Evolutionary conservation across 1,139 yeast species (phyloP), one percentile per base, ranked within the genome.

Genomic region (Lodderomyces orthopsilosis): DNA sequence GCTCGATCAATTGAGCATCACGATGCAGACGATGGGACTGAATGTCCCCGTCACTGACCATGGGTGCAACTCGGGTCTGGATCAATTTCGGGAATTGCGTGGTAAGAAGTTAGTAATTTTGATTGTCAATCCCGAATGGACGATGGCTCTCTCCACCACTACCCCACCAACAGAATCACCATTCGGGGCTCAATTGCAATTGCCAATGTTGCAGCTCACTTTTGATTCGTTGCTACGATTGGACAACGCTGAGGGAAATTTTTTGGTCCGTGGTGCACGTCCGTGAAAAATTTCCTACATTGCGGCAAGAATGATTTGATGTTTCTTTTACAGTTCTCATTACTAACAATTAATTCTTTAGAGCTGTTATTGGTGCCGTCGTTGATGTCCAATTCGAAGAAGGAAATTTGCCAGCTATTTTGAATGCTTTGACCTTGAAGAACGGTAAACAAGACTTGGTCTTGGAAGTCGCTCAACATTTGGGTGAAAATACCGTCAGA

Each of bases 301-400:
- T 17, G 6, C 37, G 18, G 10, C 13, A 17, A 21, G 28, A 10
- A 6, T 24, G 23, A 26, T 10, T 13, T 9, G 13, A n/a, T 19
- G 3, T 14, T 14, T 13, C 14, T 2, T 15, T 13, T 30, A 4
- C 32, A 13, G 10, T 8, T 2, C 18, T 3, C 12, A 21, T 38
- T 49, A 51, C 53, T 51, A 49, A 50, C 51, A 38, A 36, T 40
- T 24, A 30, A 38, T 41, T 42, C 36, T 56, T 50, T 61, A 85
- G 96, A 82, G 94, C 97, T 66, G 97, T 91, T 68, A 91, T 91
- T 75, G 98, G 98, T 90, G 98, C 98, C 81, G 95, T 91, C 75
- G 98, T 91, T 75, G 97, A 93, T 75, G 98, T 93, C 65, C 96
- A 91, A 74, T 93, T 93, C 81, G 96, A 89, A 68, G 96, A 90